A percentile compares a stretch with the other conserved stretches of the same genome.
These are phyloP conservation scores for Carex kokanica DNA, from an alignment of 176 grass and related monocot species.

Conservation along the genomic window DNA sequence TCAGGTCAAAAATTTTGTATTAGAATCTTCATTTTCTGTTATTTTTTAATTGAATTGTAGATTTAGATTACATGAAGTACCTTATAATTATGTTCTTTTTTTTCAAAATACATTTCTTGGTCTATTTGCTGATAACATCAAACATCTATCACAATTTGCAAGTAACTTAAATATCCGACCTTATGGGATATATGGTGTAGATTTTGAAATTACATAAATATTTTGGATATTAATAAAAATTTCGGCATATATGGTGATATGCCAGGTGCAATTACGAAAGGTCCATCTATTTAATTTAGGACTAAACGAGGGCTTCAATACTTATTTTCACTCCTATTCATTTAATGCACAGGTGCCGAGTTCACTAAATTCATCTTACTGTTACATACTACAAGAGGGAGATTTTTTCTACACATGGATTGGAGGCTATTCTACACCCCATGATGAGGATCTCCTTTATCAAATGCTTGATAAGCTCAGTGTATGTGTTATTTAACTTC, in stretches of 20 bases:
- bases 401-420: constrained; percentile 56
- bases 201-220: no score
- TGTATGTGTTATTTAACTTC: constrained; percentile 39
- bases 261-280: not conserved
- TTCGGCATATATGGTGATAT: not conserved
- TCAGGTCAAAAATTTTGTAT: not conserved
- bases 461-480: constrained; percentile 52
- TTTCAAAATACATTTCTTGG: not conserved
- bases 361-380: constrained; percentile 74
- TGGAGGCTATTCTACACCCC: constrained; percentile 51
- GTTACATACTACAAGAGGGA: constrained; percentile 77
- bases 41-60: not conserved
- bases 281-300: not conserved
- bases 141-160: not conserved
- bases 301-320: not conserved
- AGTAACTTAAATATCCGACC: not conserved
- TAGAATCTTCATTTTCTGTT: not conserved
- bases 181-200: not conserved
- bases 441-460: constrained; percentile 56
- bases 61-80: not conserved
- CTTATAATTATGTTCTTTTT: not conserved
- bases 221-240: no score
- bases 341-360: constrained; percentile 41
- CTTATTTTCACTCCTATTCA: constrained; percentile 17
- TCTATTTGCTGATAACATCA: not conserved